A percentile compares a stretch with the other conserved stretches of the same genome.
phyloP scores from a whole-genome alignment of 352 stramenopile genomes.

The Pelagophyceae sp. region DNA sequence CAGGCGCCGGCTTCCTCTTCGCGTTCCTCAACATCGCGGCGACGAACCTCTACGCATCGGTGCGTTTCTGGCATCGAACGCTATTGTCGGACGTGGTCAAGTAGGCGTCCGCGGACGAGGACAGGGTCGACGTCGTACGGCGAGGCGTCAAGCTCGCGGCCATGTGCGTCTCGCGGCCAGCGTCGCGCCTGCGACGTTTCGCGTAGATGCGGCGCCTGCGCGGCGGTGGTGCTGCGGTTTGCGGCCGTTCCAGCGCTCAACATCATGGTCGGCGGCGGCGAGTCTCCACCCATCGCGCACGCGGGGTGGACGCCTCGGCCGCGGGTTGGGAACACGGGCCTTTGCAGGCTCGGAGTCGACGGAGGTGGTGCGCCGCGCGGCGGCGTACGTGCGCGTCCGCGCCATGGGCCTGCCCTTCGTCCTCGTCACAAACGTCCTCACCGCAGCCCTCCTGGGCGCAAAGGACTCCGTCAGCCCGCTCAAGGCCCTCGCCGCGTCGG shows the following conservation, averaged over 20 bases:
- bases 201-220: too few species aligned
- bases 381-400: background rate
- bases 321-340: background rate
- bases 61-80: too few species aligned
- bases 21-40: constrained; percentile 16
- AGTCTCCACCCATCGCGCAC: too few species aligned
- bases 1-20: constrained; percentile 1
- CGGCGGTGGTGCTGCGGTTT: too few species aligned
- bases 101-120: background rate
- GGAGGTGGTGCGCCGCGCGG: background rate
- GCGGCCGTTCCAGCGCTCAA: background rate
- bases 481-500: background rate
- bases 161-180: background rate
- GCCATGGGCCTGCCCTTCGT: constrained; percentile 4
- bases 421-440: constrained; percentile 2
- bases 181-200: too few species aligned
- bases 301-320: background rate
- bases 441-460: constrained; percentile 1
- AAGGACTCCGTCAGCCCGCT: background rate
- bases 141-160: background rate
- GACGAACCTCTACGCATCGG: constrained; percentile 9
- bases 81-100: too few species aligned
- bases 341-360: background rate
- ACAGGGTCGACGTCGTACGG: background rate
- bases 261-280: background rate